phyloP scores from a whole-genome alignment of 805 yeast species.

The Metschnikowia colocasiae region DNA sequence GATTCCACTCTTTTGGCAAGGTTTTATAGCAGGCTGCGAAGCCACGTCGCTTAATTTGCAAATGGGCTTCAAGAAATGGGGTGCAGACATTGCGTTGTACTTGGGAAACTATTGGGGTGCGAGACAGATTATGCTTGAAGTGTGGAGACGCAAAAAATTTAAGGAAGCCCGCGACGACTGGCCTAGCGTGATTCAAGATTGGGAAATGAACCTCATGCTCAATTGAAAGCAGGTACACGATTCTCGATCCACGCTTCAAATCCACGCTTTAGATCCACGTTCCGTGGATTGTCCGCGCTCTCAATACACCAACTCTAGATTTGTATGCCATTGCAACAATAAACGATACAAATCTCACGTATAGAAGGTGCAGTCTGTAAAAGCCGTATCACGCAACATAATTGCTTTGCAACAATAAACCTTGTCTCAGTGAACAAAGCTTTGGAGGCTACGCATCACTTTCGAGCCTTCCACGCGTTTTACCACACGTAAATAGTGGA shows the following conservation, averaged over 20 bases:
- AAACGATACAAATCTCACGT: background rate
- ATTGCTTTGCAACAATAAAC: background rate
- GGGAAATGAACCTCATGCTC: constrained; percentile 84
- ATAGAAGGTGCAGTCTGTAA: background rate
- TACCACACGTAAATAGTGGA: background rate
- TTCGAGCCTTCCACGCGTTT: background rate
- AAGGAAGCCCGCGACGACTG: constrained; percentile 62
- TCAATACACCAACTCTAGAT: background rate
- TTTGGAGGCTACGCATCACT: background rate
- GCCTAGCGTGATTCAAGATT: constrained; percentile 74
- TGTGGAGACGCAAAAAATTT: constrained; percentile 70
- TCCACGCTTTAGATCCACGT: background rate
- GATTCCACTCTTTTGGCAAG: constrained; percentile 84
- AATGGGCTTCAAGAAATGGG: constrained; percentile 69
- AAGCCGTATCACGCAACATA: background rate
- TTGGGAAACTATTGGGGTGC: constrained; percentile 83
- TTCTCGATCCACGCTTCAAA: background rate
- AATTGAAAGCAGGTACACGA: constrained; percentile 24
- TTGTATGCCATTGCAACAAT: background rate
- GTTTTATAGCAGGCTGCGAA: constrained; percentile 83
- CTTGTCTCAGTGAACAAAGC: background rate
- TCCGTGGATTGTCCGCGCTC: background rate
- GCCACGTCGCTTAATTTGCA: constrained; percentile 58
- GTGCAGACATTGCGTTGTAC: constrained; percentile 52
- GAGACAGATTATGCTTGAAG: constrained; percentile 78